Conservation (phyloP, 177 flowering plant species). For the Telopea speciosissima region DNA sequence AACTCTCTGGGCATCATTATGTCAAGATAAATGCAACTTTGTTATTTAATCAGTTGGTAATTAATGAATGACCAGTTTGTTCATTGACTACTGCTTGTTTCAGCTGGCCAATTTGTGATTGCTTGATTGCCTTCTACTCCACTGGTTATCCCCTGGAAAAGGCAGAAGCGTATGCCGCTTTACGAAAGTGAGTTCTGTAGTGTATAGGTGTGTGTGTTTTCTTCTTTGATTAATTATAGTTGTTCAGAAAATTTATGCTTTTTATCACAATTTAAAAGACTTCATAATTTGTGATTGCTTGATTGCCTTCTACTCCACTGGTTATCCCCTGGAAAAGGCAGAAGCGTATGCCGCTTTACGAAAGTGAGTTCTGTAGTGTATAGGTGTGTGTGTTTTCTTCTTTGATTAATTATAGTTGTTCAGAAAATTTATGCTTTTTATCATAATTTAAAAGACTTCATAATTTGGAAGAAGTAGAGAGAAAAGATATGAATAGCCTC, state of each 20-base stretch:
- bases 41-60: slow-evolving; percentile 1
- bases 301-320: slow-evolving; percentile 92
- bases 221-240: too few species aligned
- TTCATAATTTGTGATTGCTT: slow-evolving; percentile 93
- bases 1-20: background rate
- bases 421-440: background rate
- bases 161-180: slow-evolving; percentile 87
- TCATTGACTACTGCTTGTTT: slow-evolving; percentile 19
- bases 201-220: too few species aligned
- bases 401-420: too few species aligned
- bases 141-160: slow-evolving; percentile 91
- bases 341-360: slow-evolving; percentile 87
- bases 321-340: slow-evolving; percentile 92
- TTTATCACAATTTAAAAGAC: too few species aligned
- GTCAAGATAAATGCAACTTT: background rate
- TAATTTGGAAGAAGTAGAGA: too few species aligned
- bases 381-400: too few species aligned
- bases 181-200: slow-evolving; percentile 63
- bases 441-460: too few species aligned
- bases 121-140: slow-evolving; percentile 96
- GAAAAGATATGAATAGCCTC: too few species aligned
- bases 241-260: background rate
- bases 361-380: slow-evolving; percentile 46
- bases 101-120: slow-evolving; percentile 98
- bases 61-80: background rate